Percentiles rank a stretch among this genome's conserved stretches.
These are phyloP conservation scores for Magnusiomyces ingens DNA, from an alignment of 1,139 yeast species.

Conservation along the genomic window DNA sequence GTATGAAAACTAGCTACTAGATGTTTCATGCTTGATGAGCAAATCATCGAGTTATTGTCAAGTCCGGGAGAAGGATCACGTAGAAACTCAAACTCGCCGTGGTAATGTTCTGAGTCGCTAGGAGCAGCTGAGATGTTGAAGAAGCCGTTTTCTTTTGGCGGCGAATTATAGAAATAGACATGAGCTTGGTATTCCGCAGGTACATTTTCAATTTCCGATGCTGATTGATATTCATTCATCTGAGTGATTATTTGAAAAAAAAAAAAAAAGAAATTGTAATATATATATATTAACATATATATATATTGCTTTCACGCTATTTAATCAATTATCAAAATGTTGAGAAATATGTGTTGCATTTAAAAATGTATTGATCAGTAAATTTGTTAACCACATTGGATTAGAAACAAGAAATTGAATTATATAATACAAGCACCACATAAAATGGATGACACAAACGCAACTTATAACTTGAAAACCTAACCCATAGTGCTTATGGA, in stretches of 20 bases:
- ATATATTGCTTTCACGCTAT: too few species aligned
- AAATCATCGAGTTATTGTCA: not conserved
- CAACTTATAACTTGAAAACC: too few species aligned
- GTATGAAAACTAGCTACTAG: not conserved
- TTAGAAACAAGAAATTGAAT: too few species aligned
- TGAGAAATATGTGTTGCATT: not conserved
- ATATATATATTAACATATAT: not conserved
- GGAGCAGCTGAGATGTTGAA: not conserved
- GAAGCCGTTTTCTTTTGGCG: not conserved
- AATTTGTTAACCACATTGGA: too few species aligned
- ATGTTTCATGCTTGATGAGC: not conserved
- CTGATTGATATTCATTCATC: not conserved
- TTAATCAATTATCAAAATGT: too few species aligned
- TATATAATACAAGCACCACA: too few species aligned
- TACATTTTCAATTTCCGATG: not conserved
- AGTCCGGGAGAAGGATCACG: slow-evolving; percentile 2
- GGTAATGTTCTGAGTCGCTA: not conserved
- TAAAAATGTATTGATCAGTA: too few species aligned
- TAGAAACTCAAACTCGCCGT: not conserved
- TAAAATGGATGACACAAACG: too few species aligned
- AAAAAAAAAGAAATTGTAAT: not conserved
- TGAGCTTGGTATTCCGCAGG: not conserved
- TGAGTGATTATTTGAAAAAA: not conserved
- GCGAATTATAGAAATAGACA: not conserved
- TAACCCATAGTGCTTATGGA: too few species aligned